A percentile compares a stretch with the other conserved stretches of the same genome.
These are phyloP conservation scores for Passiflora organensis DNA, from an alignment of 345 rosid species.

Conservation along the genomic window DNA sequence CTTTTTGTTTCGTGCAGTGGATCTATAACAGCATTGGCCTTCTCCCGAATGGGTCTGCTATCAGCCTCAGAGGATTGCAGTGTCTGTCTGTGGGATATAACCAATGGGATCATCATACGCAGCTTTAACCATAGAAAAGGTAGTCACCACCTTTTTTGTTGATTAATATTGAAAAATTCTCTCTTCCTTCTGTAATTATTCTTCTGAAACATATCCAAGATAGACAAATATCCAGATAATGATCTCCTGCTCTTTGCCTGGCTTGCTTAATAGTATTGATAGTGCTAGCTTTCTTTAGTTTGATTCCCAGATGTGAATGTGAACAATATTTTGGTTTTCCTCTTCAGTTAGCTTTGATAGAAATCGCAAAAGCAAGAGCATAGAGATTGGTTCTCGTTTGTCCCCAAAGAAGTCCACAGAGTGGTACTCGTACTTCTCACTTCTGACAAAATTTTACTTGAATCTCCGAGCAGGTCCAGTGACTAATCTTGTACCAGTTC, in stretches of 20 bases:
- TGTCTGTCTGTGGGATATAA: conserved; percentile 47
- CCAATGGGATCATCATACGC: conserved; percentile 17
- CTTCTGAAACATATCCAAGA: background rate
- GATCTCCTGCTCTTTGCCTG: background rate
- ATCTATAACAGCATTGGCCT: conserved; percentile 41
- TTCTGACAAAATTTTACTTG: conserved; percentile 2
- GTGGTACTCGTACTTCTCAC: too few relatives aligned
- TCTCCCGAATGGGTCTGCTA: conserved; percentile 32
- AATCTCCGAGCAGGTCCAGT: conserved; percentile 34
- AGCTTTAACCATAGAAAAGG: conserved; percentile 42
- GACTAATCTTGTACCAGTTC: conserved; percentile 34
- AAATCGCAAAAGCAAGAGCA: too few relatives aligned
- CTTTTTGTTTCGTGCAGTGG: conserved; percentile 27
- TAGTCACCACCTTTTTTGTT: conserved; percentile 8
- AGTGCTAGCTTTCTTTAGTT: background rate
- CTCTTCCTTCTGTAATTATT: background rate
- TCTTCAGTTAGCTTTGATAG: too few relatives aligned
- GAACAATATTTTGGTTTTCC: background rate
- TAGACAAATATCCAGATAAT: background rate
- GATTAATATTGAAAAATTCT: background rate
- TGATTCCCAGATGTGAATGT: background rate
- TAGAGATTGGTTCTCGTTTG: too few relatives aligned
- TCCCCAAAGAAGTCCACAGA: too few relatives aligned
- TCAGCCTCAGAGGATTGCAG: conserved; percentile 50
- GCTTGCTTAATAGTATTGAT: background rate